Evolutionary conservation across 441 rosid species (phyloP).

Genomic region (Euphorbia celastroides): DNA sequence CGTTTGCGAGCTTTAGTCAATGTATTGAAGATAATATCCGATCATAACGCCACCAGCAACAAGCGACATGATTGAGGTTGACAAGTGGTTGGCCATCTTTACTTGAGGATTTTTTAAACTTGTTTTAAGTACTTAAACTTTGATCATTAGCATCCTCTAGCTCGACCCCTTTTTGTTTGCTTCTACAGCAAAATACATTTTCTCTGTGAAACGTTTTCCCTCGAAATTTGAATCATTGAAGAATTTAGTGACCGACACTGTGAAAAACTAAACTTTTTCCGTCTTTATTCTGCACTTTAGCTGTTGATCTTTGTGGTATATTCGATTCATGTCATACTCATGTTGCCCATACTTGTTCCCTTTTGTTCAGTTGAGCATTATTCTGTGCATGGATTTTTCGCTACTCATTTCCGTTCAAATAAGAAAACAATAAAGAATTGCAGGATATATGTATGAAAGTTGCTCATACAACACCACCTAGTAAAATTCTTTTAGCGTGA

Average conservation of each 20-base stretch:
- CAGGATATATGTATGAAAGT: too few species aligned
- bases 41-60: constrained; percentile 41
- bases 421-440: too few species aligned
- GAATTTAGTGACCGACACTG: background rate
- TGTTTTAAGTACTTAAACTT: background rate
- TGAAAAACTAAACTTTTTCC: background rate
- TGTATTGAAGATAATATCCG: constrained; percentile 64
- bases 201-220: background rate
- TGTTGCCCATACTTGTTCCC: too few species aligned
- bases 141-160: background rate
- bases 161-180: background rate
- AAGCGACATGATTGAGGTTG: constrained; percentile 42
- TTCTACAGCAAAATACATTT: background rate
- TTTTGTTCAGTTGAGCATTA: too few species aligned
- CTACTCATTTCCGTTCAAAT: too few species aligned
- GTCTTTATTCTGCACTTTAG: background rate
- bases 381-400: too few species aligned
- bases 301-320: background rate
- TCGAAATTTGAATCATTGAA: background rate
- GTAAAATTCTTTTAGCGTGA: too few species aligned
- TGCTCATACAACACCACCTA: too few species aligned
- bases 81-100: background rate
- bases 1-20: constrained; percentile 71
- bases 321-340: too few species aligned
- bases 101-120: background rate